A percentile compares a stretch with the other conserved stretches of the same genome.
phyloP scores from a whole-genome alignment of 1,284 basidiomycete genomes.

The Irpex rosettiformis region DNA sequence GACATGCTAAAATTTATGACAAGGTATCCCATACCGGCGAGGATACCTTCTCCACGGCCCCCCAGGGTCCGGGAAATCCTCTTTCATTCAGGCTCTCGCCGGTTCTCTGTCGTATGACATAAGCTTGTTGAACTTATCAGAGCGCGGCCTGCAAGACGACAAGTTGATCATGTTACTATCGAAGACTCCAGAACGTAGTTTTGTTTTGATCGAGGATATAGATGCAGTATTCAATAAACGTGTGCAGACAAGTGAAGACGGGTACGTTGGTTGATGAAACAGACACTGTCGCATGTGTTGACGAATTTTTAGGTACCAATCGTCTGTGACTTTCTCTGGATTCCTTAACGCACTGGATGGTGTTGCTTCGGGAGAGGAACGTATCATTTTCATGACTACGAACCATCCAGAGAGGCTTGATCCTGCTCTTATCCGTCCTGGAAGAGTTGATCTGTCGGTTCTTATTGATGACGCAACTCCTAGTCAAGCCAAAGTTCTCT shows the following conservation, averaged over 20 bases:
- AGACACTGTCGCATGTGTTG: not conserved
- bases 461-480: slow-evolving; percentile 88
- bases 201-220: slow-evolving; percentile 95
- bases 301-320: slow-evolving; percentile 68
- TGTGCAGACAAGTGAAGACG: slow-evolving; percentile 85
- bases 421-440: slow-evolving; percentile 92
- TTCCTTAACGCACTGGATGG: slow-evolving; percentile 97
- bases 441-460: slow-evolving; percentile 86
- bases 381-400: slow-evolving; percentile 99
- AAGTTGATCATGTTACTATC: slow-evolving; percentile 93
- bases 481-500: slow-evolving; percentile 77
- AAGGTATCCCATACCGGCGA: slow-evolving; percentile 95
- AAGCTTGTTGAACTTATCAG: slow-evolving; percentile 93
- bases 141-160: slow-evolving; percentile 95
- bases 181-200: slow-evolving; percentile 89
- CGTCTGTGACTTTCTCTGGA: slow-evolving; percentile 95
- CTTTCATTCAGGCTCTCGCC: slow-evolving; percentile 96
- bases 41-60: slow-evolving; percentile 96
- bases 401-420: slow-evolving; percentile 87
- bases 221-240: slow-evolving; percentile 98
- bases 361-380: slow-evolving; percentile 93
- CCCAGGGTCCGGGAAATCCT: slow-evolving; percentile 97
- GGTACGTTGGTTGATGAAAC: slow-evolving; percentile 44
- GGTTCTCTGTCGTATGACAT: slow-evolving; percentile 94
- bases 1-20: slow-evolving; percentile 6